Percentiles rank a stretch among this genome's conserved stretches.
Conservation (phyloP, 352 stramenopile species). For the Phytophthora aleatoria region DNA sequence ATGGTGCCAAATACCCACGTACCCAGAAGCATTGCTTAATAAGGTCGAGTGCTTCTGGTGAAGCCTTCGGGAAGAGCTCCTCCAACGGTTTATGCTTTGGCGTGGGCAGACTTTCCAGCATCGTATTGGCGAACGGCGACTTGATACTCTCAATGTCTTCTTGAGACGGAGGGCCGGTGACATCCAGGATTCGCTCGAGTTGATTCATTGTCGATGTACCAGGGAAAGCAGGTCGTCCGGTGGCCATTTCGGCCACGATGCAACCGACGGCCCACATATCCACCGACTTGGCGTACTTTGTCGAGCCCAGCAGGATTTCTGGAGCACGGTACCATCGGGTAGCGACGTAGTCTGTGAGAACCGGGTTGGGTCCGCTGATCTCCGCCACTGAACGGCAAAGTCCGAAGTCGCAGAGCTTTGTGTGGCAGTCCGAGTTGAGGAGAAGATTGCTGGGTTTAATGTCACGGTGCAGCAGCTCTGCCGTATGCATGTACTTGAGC, state of each 20-base stretch:
- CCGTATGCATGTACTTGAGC: conserved; percentile 97
- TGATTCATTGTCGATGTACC: conserved; percentile 97
- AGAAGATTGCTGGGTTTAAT: conserved; percentile 98
- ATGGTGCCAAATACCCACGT: conserved; percentile 5
- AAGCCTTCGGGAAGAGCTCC: conserved; percentile 89
- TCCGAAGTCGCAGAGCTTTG: conserved; percentile 97
- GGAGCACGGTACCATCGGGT: conserved; percentile 96
- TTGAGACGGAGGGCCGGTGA: conserved; percentile 89
- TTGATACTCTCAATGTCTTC: conserved; percentile 93
- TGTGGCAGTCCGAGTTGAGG: conserved; percentile 95
- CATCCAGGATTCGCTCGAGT: conserved; percentile 95
- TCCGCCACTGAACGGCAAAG: conserved; percentile 93
- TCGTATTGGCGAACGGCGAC: conserved; percentile 93
- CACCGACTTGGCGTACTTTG: conserved; percentile 92
- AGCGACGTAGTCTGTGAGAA: conserved; percentile 96
- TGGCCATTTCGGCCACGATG: conserved; percentile 95
- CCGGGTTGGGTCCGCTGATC: conserved; percentile 72
- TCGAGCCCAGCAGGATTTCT: conserved; percentile 95
- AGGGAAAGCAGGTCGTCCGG: conserved; percentile 91
- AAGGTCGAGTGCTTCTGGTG: conserved; percentile 88
- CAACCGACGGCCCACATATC: conserved; percentile 95
- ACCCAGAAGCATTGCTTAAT: conserved; percentile 90
- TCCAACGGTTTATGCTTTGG: conserved; percentile 76
- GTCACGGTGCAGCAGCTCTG: conserved; percentile 94
- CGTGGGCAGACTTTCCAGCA: conserved; percentile 91